Conservation (phyloP, 2,329 filamentous ascomycete genomes). For the Remersonia thermophila region DNA sequence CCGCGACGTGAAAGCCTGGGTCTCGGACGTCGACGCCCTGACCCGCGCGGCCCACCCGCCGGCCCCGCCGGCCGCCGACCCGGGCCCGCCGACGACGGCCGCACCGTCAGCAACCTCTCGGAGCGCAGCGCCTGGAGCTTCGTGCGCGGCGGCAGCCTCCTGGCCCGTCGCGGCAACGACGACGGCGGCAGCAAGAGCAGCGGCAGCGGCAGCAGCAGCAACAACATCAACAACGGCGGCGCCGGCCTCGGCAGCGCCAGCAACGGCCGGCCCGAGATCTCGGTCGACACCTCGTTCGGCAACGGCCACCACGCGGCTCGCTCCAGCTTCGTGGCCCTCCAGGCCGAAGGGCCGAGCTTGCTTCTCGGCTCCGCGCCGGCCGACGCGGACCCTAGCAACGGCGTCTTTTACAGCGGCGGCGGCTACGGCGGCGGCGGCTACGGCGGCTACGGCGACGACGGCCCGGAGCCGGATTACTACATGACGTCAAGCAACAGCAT, state of each 20-base stretch:
- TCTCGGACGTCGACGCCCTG: constrained; percentile 39
- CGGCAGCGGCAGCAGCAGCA: constrained; percentile 5
- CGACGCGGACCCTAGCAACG: no score
- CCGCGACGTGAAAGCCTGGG: constrained; percentile 46
- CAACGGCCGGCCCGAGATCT: no score
- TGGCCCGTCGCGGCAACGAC: background rate
- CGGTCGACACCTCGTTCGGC: constrained; percentile 13
- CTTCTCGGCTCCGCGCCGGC: constrained; percentile 24
- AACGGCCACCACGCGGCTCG: constrained; percentile 33
- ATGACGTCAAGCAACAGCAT: constrained; percentile 25
- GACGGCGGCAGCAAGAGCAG: constrained; percentile 1
- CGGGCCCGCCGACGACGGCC: constrained; percentile 8
- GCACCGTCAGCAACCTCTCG: constrained; percentile 45
- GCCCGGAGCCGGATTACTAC: constrained; percentile 6
- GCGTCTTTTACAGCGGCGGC: constrained; percentile 6
- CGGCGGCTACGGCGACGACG: constrained; percentile 6
- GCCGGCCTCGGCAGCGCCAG: constrained; percentile 1
- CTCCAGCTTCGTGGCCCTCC: constrained; percentile 38
- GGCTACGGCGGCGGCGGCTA: constrained; percentile 10
- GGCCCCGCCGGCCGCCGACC: background rate
- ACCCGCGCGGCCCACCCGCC: constrained; percentile 17
- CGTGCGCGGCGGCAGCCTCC: constrained; percentile 1
- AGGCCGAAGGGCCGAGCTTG: constrained; percentile 39
- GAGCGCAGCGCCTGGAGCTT: constrained; percentile 36
- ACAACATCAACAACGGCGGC: constrained; percentile 4